Conservation (phyloP, 257 asterid species). For the Solanum ossicruentum region DNA sequence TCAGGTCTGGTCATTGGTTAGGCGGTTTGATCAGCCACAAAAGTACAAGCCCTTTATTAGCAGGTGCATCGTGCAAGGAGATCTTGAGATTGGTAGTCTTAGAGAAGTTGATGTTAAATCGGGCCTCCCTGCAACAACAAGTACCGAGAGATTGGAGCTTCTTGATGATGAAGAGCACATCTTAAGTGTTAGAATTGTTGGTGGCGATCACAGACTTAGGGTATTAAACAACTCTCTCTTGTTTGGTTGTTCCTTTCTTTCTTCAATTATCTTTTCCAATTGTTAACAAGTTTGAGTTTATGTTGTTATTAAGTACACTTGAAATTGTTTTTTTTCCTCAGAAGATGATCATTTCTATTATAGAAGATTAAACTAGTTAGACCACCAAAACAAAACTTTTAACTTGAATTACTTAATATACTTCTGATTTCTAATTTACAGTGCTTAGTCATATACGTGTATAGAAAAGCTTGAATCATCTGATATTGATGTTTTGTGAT, state of each 20-base stretch:
- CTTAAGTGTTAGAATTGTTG: conserved; percentile 56
- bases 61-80: conserved; percentile 53
- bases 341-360: neutral
- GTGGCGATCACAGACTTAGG: conserved; percentile 76
- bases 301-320: neutral
- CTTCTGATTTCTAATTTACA: neutral
- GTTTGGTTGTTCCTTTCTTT: neutral
- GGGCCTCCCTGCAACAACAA: conserved; percentile 82
- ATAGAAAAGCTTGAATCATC: neutral
- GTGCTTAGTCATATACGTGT: neutral
- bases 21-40: conserved; percentile 83
- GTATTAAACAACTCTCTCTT: conserved; percentile 14
- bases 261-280: neutral
- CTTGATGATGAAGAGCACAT: conserved; percentile 72
- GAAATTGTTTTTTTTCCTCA: neutral
- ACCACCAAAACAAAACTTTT: neutral
- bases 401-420: neutral
- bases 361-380: neutral
- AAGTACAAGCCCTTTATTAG: conserved; percentile 72
- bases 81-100: conserved; percentile 61
- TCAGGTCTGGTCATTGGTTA: conserved; percentile 77
- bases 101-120: conserved; percentile 80
- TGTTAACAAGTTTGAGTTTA: neutral
- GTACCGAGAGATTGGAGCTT: conserved; percentile 79
- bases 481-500: neutral